Base-by-base conservation (phyloP, 352 stramenopile genomes). In the Phytophthora hibernalis region DNA sequence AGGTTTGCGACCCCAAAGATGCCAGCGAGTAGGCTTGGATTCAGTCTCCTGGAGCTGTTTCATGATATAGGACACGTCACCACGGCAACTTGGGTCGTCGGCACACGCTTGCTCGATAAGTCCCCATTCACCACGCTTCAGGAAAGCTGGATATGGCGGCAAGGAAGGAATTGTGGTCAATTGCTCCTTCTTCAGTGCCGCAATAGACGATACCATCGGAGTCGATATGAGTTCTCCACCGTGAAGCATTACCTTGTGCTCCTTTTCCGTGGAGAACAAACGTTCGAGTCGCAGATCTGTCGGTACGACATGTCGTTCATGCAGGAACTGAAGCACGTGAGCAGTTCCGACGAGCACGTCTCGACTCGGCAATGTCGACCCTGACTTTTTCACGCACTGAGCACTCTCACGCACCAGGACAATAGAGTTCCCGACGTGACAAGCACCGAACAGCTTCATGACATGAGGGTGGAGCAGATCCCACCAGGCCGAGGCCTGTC, bases 381-480 rank as follows among this genome's bases (percentile, higher is more conserved):
- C 33, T 7, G 45, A 53, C 13, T 55, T 65, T 12, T 64, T 71
- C 38, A 70, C 54, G 7, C 53, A 66, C 22, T 72, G 64, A 33
- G 59, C 68, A 18, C 38, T 68, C 40, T 74, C 65, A 31, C 59
- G 62, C n/a, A 77, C 59, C 18, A 77, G 28, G 12, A 68, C 24
- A 18, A 69, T 48, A 22, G 49, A 50, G 3, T 68, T 63, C 30
- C 75, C 69, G 12, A 80, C 61, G 40, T 83, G 75, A 9, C 72
- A 83, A 0, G 65, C 75, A 12, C 72, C 72, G 22, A 72, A 79
- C 2, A 83, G 42, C 21, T 70, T 66, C 37, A 79, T 62, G 22
- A 83, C 55, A 21, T 83, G 58, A 18, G 72, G 72, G 16, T 83
- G 75, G 12, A 68, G 69, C 22, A 76, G 47, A 31, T 64, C 52